Conservation (phyloP, 1,284 basidiomycete species). For the Trametes pubescens region DNA sequence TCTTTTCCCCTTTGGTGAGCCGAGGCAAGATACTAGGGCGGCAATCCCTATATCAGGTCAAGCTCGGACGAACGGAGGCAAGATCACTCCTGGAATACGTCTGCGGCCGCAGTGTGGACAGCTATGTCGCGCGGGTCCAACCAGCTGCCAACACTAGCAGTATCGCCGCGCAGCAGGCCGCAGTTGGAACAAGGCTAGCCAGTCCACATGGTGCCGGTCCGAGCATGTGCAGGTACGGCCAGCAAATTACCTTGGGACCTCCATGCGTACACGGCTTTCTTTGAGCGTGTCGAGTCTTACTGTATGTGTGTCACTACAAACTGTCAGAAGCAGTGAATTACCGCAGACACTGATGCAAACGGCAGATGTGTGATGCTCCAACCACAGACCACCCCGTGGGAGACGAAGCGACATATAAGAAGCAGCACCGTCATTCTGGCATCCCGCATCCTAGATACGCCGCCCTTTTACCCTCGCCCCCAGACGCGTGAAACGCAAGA, state of each 20-base stretch:
- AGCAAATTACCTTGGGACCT: conserved; percentile 14
- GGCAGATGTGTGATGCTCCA: conserved; percentile 19
- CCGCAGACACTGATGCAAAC: conserved; percentile 11
- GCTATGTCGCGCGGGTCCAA: neutral
- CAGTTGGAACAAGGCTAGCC: neutral
- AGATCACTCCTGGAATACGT: no score
- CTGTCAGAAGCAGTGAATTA: conserved; percentile 16
- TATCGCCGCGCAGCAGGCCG: neutral
- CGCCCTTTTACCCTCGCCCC: neutral
- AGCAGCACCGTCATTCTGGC: neutral
- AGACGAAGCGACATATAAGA: conserved; percentile 18
- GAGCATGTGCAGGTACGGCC: neutral
- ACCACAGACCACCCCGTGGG: conserved; percentile 13
- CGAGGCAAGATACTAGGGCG: neutral
- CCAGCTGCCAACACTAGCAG: neutral
- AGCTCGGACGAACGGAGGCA: neutral
- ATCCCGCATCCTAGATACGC: neutral
- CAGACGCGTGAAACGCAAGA: neutral
- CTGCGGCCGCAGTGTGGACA: no score
- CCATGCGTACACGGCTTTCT: conserved; percentile 16
- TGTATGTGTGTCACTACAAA: conserved; percentile 11
- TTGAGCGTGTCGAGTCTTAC: neutral
- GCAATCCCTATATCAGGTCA: neutral
- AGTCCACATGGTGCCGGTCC: neutral
- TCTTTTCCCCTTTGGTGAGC: neutral